These are phyloP conservation scores for Gossypium australe DNA, from an alignment of 345 rosid species.

Conservation along the genomic window DNA sequence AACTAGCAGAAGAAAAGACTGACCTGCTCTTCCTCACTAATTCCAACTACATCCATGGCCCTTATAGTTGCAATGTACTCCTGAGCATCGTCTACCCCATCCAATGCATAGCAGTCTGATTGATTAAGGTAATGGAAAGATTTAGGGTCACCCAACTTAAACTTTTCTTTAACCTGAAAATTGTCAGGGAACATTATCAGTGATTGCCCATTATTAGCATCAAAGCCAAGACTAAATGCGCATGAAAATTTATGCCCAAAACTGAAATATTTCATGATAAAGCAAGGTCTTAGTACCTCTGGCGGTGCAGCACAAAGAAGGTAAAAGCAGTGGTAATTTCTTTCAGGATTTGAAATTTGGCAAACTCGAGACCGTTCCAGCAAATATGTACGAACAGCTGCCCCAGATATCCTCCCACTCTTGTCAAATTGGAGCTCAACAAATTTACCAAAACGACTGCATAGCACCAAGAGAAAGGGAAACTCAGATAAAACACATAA, in stretches of 20 bases:
- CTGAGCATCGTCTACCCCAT: conserved; percentile 80
- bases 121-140: conserved; percentile 90
- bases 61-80: conserved; percentile 97
- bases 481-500: conserved; percentile 1
- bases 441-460: conserved; percentile 99
- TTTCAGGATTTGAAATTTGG: conserved; percentile 96
- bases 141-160: conserved; percentile 64
- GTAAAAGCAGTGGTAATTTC: conserved; percentile 98
- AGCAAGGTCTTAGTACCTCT: conserved; percentile 53
- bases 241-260: conserved; percentile 6
- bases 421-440: conserved; percentile 99
- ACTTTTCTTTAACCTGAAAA: conserved; percentile 72
- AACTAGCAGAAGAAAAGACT: conserved; percentile 21
- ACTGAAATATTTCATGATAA: conserved; percentile 4
- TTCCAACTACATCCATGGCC: conserved; percentile 99
- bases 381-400: conserved; percentile 94
- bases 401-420: conserved; percentile 98
- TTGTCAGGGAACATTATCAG: conserved; percentile 16
- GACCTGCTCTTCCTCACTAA: conserved; percentile 97
- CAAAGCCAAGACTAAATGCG: background rate
- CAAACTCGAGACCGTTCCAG: conserved; percentile 99
- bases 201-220: conserved; percentile 12
- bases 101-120: conserved; percentile 72
- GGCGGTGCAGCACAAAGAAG: conserved; percentile 94
- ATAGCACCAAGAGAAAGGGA: conserved; percentile 17